phyloP scores from a whole-genome alignment of 495 filamentous ascomycete genomes.

The Sabuloglossum arenarium region DNA sequence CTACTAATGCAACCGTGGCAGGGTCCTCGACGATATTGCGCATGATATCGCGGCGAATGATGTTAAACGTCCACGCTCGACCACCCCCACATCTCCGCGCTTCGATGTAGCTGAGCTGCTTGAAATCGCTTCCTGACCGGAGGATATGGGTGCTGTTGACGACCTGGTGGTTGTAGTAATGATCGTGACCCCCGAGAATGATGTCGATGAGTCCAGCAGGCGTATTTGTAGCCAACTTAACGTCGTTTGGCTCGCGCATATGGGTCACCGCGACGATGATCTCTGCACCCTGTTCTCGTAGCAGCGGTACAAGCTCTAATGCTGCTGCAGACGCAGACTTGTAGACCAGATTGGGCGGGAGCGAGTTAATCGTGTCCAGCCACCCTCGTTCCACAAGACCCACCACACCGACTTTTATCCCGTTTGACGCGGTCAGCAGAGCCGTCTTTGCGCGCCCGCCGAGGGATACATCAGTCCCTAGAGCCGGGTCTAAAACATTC shows the following conservation, averaged over 20 bases:
- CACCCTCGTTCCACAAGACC: conserved; percentile 63
- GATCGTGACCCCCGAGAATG: conserved; percentile 76
- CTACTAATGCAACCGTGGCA: conserved; percentile 32
- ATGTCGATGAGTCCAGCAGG: conserved; percentile 54
- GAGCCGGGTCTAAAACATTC: conserved; percentile 60
- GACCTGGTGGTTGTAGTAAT: conserved; percentile 58
- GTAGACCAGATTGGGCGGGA: conserved; percentile 65
- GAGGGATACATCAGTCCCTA: conserved; percentile 46
- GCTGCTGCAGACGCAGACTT: conserved; percentile 53
- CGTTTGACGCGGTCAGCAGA: conserved; percentile 59
- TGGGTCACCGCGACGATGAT: conserved; percentile 67
- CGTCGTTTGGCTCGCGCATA: conserved; percentile 27
- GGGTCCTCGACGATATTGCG: conserved; percentile 40
- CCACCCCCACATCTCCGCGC: conserved; percentile 25
- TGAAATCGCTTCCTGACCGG: conserved; percentile 73
- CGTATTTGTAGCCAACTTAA: conserved; percentile 52
- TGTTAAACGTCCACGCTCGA: conserved; percentile 52
- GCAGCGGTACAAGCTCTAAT: conserved; percentile 40
- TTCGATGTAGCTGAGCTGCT: conserved; percentile 76
- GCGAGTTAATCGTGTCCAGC: conserved; percentile 67
- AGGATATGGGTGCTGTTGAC: conserved; percentile 64
- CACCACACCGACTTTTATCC: conserved; percentile 67
- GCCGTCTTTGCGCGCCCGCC: conserved; percentile 45
- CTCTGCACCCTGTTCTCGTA: conserved; percentile 59
- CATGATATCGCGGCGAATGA: conserved; percentile 50